Evolutionary conservation across 2,329 filamentous ascomycete genomes (phyloP).

Genomic region (Monosporascus sp.): DNA sequence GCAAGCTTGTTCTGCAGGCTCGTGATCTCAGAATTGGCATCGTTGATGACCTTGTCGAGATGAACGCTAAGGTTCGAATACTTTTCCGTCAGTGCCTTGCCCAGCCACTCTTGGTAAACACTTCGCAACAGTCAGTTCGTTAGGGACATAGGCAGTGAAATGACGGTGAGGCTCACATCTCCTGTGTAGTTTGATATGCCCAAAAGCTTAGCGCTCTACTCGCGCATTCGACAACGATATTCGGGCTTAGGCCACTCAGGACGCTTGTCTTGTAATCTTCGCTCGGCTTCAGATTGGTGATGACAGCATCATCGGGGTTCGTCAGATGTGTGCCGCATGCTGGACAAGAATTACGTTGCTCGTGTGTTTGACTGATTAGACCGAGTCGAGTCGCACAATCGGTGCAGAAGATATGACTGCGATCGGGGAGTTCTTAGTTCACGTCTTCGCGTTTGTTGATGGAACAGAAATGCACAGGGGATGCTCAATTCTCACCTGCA

Average conservation of each 20-base stretch:
- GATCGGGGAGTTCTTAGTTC: neutral
- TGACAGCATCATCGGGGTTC: constrained; percentile 70
- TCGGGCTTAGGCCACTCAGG: constrained; percentile 76
- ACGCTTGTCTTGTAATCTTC: constrained; percentile 90
- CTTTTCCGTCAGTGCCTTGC: constrained; percentile 68
- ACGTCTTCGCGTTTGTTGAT: constrained; percentile 7
- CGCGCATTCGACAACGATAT: constrained; percentile 80
- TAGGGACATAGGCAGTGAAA: neutral
- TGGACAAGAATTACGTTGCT: constrained; percentile 59
- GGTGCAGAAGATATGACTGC: constrained; percentile 79
- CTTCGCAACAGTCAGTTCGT: constrained; percentile 32
- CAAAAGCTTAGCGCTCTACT: constrained; percentile 76
- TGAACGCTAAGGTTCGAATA: constrained; percentile 60
- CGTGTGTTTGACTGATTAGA: constrained; percentile 50
- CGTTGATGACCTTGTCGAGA: constrained; percentile 67
- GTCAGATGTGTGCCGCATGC: constrained; percentile 66
- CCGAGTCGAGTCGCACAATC: constrained; percentile 64
- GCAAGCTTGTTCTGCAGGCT: constrained; percentile 60
- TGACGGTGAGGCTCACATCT: constrained; percentile 56
- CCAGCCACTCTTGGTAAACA: constrained; percentile 72
- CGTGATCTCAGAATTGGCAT: constrained; percentile 70
- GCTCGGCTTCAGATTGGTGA: constrained; percentile 67
- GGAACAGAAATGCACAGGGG: neutral
- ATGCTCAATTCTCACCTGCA: constrained; percentile 58
- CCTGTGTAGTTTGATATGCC: constrained; percentile 79